A percentile compares a stretch with the other conserved stretches of the same genome.
Evolutionary conservation across 163 green algal genomes (phyloP).

Genomic region (Botryococcus braunii): DNA sequence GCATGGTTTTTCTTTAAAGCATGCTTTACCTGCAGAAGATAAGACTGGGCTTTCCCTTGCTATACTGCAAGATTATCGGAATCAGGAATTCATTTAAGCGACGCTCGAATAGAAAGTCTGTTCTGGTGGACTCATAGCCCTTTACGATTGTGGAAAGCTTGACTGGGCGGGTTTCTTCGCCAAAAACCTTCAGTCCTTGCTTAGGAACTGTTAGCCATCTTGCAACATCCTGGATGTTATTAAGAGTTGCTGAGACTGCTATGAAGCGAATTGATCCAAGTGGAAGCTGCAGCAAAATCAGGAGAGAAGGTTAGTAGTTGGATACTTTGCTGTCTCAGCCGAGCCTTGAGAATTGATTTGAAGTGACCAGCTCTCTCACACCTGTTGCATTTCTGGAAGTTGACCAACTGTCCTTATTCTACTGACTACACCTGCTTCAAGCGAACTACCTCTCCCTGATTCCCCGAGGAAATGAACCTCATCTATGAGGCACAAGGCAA

Average conservation of each 20-base stretch:
- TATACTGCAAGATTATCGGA: slow-evolving; percentile 59
- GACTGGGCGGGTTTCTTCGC: slow-evolving; percentile 84
- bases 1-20: neutral
- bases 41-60: slow-evolving; percentile 63
- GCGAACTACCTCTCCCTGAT: slow-evolving; percentile 47
- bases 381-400: slow-evolving; percentile 45
- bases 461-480: slow-evolving; percentile 83
- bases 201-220: slow-evolving; percentile 66
- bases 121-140: slow-evolving; percentile 72
- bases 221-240: slow-evolving; percentile 80
- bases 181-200: slow-evolving; percentile 50
- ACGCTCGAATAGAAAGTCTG: slow-evolving; percentile 95
- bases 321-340: neutral
- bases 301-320: slow-evolving; percentile 3
- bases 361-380: slow-evolving; percentile 1
- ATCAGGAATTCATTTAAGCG: slow-evolving; percentile 68
- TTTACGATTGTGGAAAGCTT: slow-evolving; percentile 72
- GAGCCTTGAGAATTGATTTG: neutral
- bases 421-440: slow-evolving; percentile 84
- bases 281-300: slow-evolving; percentile 31
- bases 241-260: slow-evolving; percentile 86
- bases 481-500: slow-evolving; percentile 75
- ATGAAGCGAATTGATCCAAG: slow-evolving; percentile 73
- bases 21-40: slow-evolving; percentile 80
- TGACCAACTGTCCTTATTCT: slow-evolving; percentile 71